phyloP scores from a whole-genome alignment of 116 monocot genomes.

The Dioscorea cayenensis region DNA sequence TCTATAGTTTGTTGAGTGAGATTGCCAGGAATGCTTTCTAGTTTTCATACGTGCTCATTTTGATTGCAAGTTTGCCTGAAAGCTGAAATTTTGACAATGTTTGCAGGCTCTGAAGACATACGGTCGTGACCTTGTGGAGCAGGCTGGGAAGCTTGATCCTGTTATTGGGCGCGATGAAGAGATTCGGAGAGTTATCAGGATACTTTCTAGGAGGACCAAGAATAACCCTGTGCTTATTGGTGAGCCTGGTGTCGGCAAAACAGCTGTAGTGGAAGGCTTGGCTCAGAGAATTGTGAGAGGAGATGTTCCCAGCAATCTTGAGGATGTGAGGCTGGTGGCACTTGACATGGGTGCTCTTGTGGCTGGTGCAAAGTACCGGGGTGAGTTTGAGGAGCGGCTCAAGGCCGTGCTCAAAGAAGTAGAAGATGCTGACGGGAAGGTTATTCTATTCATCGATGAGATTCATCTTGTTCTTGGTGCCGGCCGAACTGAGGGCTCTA shows the following conservation, averaged over 20 bases:
- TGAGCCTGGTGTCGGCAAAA: conserved; percentile 79
- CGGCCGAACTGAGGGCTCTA: conserved; percentile 65
- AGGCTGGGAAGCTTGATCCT: conserved; percentile 79
- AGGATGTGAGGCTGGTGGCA: conserved; percentile 60
- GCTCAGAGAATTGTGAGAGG: conserved; percentile 79
- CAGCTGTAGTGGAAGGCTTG: conserved; percentile 68
- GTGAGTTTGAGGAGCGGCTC: conserved; percentile 86
- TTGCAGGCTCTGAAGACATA: conserved; percentile 59
- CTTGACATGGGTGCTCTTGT: conserved; percentile 90
- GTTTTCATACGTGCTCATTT: not conserved
- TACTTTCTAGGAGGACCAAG: conserved; percentile 57
- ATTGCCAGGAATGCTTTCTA: not conserved
- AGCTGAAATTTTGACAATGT: not conserved
- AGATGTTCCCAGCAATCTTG: conserved; percentile 75
- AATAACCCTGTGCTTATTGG: conserved; percentile 78
- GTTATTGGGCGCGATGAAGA: conserved; percentile 90
- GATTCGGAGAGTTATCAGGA: conserved; percentile 47
- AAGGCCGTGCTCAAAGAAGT: conserved; percentile 84
- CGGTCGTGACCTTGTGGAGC: conserved; percentile 77
- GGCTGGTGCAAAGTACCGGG: conserved; percentile 80
- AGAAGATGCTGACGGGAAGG: conserved; percentile 76
- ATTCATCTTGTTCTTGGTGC: conserved; percentile 87
- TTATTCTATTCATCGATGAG: conserved; percentile 87
- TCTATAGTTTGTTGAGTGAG: not conserved
- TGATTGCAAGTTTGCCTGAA: not conserved